Evolutionary conservation across 257 asterid species (phyloP).

Genomic region (Nemophila menziesii): DNA sequence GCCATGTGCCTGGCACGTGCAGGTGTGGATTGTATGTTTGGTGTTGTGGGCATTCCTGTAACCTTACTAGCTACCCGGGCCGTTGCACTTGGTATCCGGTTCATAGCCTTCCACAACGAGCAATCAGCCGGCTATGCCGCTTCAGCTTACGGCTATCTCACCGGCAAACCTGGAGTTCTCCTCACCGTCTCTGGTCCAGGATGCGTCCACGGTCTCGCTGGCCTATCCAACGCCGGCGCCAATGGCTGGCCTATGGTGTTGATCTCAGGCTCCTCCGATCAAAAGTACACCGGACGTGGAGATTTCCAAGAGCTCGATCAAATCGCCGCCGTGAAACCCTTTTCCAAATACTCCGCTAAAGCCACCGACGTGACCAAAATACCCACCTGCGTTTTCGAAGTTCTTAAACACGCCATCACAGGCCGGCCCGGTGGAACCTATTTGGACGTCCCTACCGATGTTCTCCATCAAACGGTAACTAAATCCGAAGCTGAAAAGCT

Average conservation of each 20-base stretch:
- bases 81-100: constrained; percentile 63
- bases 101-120: constrained; percentile 91
- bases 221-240: constrained; percentile 71
- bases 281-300: constrained; percentile 57
- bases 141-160: constrained; percentile 89
- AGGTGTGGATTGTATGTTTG: constrained; percentile 64
- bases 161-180: constrained; percentile 77
- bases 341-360: constrained; percentile 58
- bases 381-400: constrained; percentile 54
- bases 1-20: constrained; percentile 73
- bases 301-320: constrained; percentile 91
- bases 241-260: constrained; percentile 84
- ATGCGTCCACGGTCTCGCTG: constrained; percentile 89
- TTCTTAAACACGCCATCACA: constrained; percentile 39
- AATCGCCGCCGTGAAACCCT: constrained; percentile 61
- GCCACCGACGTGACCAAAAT: constrained; percentile 51
- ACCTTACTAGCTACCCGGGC: constrained; percentile 76
- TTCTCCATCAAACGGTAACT: constrained; percentile 51
- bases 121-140: constrained; percentile 98
- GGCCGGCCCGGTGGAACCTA: constrained; percentile 85
- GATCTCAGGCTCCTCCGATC: constrained; percentile 88
- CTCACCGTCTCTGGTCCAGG: constrained; percentile 96
- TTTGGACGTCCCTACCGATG: constrained; percentile 71
- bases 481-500: constrained; percentile 49
- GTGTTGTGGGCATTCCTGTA: constrained; percentile 84